Evolutionary conservation across 2,329 filamentous ascomycete species (phyloP), one percentile per base, ranked within the genome.

Genomic region (Mariannaea sp.): DNA sequence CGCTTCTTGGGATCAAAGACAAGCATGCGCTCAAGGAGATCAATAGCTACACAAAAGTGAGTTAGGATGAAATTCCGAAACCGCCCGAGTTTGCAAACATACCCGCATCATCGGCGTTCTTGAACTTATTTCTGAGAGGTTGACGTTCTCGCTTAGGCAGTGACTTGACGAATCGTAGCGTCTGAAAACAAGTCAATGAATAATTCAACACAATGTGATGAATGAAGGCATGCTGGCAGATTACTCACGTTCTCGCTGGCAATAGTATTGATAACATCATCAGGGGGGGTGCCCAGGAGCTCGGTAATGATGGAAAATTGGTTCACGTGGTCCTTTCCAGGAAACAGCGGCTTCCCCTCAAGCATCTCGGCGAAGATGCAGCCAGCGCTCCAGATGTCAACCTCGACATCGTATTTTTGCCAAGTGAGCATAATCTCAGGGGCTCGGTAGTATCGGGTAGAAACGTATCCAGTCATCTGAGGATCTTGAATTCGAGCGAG

Each of bases 331-430:
- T 99, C 94, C 78, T 99, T 99, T 72, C 94, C 94, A 1, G 94
- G 94, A 81, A 99, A 99, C 17, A 99, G 79, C 26, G 94, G 94
- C 78, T 97, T 97, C 71, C 94, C 94, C 77, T 97, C 93, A 55
- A 99, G 83, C 94, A 99, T 99, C 77, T 99, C 94, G 35, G 94
- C 94, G 67, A 99, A 97, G 71, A 99, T 99, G 76, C 94, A 99
- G 56, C 94, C 94, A 14, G 93, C 93, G 72, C 94, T 97, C 94
- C 94, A 99, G 71, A 99, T 96, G 72, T 99, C 94, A 53, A 99
- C 94, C 77, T 97, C 94, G 41, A 97, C 87, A 66, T 99, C 94
- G 76, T 99, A 99, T 79, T 99, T 99, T 80, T 99, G 94, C 94
- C 94, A 99, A 61, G 94, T 97, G 71, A 99, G 91, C 94, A 99